Evolutionary conservation across 2,329 filamentous ascomycete genomes (phyloP).

Genomic region (Chalara sp.): DNA sequence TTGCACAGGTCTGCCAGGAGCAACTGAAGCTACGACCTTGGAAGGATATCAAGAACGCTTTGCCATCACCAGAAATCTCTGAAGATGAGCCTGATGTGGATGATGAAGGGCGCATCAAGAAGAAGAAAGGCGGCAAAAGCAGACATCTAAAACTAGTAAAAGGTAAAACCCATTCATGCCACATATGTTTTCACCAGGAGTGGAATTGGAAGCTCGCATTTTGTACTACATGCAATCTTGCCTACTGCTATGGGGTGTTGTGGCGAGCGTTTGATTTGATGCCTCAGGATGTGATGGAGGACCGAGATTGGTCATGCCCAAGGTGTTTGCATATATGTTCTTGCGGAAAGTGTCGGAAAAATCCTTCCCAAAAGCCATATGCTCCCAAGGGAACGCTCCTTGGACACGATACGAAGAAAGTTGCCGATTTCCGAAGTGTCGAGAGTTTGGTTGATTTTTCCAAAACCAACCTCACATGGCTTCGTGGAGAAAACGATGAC

Average conservation of each 20-base stretch:
- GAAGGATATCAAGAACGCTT: constrained; percentile 59
- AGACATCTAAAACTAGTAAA: constrained; percentile 37
- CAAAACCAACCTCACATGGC: constrained; percentile 79
- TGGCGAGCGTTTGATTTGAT: constrained; percentile 88
- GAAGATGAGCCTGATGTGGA: constrained; percentile 52
- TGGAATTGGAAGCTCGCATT: constrained; percentile 78
- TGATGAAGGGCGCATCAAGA: constrained; percentile 54
- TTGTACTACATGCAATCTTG: constrained; percentile 68
- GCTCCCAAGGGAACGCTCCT: constrained; percentile 81
- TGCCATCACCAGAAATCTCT: constrained; percentile 32
- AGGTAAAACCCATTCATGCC: constrained; percentile 55
- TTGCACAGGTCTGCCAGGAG: constrained; percentile 92
- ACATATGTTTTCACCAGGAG: constrained; percentile 77
- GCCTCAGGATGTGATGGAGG: constrained; percentile 75
- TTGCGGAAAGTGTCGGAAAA: constrained; percentile 65
- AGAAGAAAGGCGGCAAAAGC: constrained; percentile 35
- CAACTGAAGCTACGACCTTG: constrained; percentile 75
- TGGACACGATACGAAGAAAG: constrained; percentile 82
- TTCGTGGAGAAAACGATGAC: constrained; percentile 52
- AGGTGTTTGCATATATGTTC: constrained; percentile 83
- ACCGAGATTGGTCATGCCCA: constrained; percentile 80
- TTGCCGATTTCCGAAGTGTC: constrained; percentile 86
- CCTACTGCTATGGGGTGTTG: constrained; percentile 89
- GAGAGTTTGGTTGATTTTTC: constrained; percentile 89
- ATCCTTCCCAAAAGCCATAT: constrained; percentile 69